phyloP scores from a whole-genome alignment of 441 rosid genomes.

The Mallotus japonicus region DNA sequence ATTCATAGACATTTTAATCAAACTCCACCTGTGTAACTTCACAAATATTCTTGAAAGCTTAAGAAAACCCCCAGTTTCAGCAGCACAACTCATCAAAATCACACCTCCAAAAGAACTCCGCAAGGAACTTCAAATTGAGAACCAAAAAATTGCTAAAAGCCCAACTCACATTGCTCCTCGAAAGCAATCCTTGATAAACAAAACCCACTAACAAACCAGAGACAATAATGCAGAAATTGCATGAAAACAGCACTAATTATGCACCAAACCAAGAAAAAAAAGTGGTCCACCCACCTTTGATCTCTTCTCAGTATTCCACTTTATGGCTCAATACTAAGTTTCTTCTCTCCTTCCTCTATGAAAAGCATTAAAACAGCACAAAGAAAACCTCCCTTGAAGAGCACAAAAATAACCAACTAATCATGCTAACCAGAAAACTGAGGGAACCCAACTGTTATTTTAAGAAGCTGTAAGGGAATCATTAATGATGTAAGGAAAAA shows the following conservation, averaged over 20 bases:
- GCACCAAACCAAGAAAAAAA: constrained; percentile 28
- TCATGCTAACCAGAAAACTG: constrained; percentile 49
- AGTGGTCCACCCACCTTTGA: constrained; percentile 30
- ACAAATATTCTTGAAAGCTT: constrained; percentile 37
- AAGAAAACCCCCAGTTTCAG: constrained; percentile 42
- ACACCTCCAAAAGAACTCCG: constrained; percentile 22
- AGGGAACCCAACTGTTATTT: constrained; percentile 43
- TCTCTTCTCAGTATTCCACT: constrained; percentile 28
- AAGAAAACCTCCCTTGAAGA: constrained; percentile 25
- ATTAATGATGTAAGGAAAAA: constrained; percentile 44
- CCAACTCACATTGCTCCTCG: constrained; percentile 31
- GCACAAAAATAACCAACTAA: constrained; percentile 35
- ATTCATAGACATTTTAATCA: constrained; percentile 57
- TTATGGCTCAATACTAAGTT: constrained; percentile 33
- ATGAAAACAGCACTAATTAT: constrained; percentile 22
- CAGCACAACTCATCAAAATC: constrained; percentile 47
- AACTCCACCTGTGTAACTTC: constrained; percentile 38
- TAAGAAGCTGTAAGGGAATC: constrained; percentile 50
- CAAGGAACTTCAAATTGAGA: constrained; percentile 17
- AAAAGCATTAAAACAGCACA: constrained; percentile 23
- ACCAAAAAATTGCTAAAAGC: constrained; percentile 13
- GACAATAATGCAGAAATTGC: constrained; percentile 23
- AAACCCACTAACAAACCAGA: constrained; percentile 20
- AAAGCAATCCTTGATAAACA: constrained; percentile 25
- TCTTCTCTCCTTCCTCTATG: constrained; percentile 22